A percentile compares a stretch with the other conserved stretches of the same genome.
phyloP scores from a whole-genome alignment of 768 basidiomycete species.

The Kwoniella europaea region DNA sequence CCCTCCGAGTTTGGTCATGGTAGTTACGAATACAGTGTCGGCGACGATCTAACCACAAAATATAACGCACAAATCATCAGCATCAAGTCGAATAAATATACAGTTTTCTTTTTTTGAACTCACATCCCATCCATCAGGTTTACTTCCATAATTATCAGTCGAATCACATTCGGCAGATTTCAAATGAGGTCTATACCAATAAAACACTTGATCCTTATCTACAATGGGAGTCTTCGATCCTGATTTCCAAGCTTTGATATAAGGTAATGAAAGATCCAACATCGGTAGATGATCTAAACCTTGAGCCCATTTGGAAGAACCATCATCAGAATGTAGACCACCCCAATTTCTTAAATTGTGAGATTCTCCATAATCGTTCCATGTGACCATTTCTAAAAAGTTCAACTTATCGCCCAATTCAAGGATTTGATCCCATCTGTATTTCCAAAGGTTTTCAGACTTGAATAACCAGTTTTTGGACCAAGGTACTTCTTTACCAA shows the following conservation, averaged over 20 bases:
- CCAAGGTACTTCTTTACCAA: slow-evolving; percentile 52
- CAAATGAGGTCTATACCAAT: slow-evolving; percentile 56
- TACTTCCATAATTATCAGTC: slow-evolving; percentile 52
- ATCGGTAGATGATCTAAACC: slow-evolving; percentile 54
- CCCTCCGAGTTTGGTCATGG: slow-evolving; percentile 48
- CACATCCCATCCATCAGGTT: slow-evolving; percentile 55
- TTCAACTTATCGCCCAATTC: slow-evolving; percentile 39
- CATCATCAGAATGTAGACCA: slow-evolving; percentile 54
- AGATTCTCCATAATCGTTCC: slow-evolving; percentile 55
- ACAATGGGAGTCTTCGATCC: slow-evolving; percentile 42
- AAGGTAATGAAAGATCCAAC: slow-evolving; percentile 55
- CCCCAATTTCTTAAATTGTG: slow-evolving; percentile 55
- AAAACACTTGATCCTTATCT: slow-evolving; percentile 51
- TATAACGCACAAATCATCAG: neutral
- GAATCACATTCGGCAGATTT: slow-evolving; percentile 53
- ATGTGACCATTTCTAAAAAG: slow-evolving; percentile 52
- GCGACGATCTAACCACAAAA: slow-evolving; percentile 29
- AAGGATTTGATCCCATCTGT: slow-evolving; percentile 55
- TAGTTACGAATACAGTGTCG: slow-evolving; percentile 54
- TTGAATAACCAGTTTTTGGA: slow-evolving; percentile 57
- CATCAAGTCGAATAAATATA: neutral
- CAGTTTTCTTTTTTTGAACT: neutral
- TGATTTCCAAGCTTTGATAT: slow-evolving; percentile 56
- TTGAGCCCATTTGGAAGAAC: slow-evolving; percentile 50
- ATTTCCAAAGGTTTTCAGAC: slow-evolving; percentile 53